These are phyloP conservation scores for Spathaspora hagerdaliae DNA, from an alignment of 805 yeast genomes.

Conservation along the genomic window DNA sequence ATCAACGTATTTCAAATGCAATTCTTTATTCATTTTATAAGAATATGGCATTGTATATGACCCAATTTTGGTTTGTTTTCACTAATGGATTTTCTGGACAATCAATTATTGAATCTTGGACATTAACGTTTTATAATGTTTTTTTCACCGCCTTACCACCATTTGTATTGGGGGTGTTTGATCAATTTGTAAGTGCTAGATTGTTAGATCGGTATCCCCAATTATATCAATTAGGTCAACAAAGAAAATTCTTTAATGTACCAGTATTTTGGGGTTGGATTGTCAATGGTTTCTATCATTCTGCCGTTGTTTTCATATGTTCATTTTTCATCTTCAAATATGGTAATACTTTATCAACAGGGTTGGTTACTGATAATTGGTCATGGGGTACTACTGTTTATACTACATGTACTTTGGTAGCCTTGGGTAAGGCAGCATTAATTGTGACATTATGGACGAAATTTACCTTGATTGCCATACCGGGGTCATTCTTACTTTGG, in stretches of 20 bases:
- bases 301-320: constrained; percentile 77
- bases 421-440: constrained; percentile 91
- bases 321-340: constrained; percentile 62
- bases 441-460: constrained; percentile 94
- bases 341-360: constrained; percentile 64
- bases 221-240: constrained; percentile 85
- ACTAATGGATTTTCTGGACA: constrained; percentile 92
- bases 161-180: constrained; percentile 92
- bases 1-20: constrained; percentile 89
- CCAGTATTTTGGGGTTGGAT: constrained; percentile 97
- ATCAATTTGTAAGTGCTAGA: constrained; percentile 90
- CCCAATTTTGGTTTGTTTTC: constrained; percentile 97
- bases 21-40: constrained; percentile 94
- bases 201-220: constrained; percentile 90
- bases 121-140: constrained; percentile 92
- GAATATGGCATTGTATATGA: constrained; percentile 92
- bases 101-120: constrained; percentile 96
- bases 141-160: constrained; percentile 95
- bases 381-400: constrained; percentile 89
- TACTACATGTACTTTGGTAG: constrained; percentile 83
- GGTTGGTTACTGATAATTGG: constrained; percentile 84
- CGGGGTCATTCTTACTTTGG: constrained; percentile 89
- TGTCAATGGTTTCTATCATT: constrained; percentile 89
- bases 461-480: constrained; percentile 86
- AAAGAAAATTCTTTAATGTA: constrained; percentile 84